A percentile compares a stretch with the other conserved stretches of the same genome.
Conservation (phyloP, 257 asterid species). For the Hygrophila difformis region DNA sequence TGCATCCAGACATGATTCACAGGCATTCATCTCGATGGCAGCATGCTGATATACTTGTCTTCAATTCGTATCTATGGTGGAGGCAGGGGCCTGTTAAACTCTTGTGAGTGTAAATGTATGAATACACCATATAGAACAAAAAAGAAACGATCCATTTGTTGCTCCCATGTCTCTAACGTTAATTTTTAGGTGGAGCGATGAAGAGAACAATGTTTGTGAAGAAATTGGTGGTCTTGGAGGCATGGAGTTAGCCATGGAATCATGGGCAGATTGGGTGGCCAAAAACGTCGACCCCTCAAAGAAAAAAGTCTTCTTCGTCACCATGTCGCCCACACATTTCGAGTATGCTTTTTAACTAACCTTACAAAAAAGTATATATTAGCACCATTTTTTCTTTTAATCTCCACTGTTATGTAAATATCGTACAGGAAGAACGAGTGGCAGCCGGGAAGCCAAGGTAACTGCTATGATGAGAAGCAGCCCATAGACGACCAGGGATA, state of each 20-base stretch:
- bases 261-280: slow-evolving; percentile 87
- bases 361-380: no score
- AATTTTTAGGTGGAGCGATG: slow-evolving; percentile 66
- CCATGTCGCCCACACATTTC: slow-evolving; percentile 95
- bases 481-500: slow-evolving; percentile 51
- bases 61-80: slow-evolving; percentile 95
- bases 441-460: slow-evolving; percentile 70
- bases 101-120: slow-evolving; percentile 40
- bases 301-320: slow-evolving; percentile 70
- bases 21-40: slow-evolving; percentile 83
- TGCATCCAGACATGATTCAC: slow-evolving; percentile 63
- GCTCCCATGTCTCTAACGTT: neutral
- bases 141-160: neutral
- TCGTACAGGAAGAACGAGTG: slow-evolving; percentile 62
- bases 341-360: slow-evolving; percentile 26
- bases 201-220: slow-evolving; percentile 57
- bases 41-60: slow-evolving; percentile 80
- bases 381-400: no score
- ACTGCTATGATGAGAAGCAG: slow-evolving; percentile 62
- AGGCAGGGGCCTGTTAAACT: slow-evolving; percentile 80
- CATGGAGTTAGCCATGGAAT: slow-evolving; percentile 90
- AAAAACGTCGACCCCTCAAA: slow-evolving; percentile 43
- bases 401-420: neutral
- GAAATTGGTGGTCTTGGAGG: slow-evolving; percentile 68
- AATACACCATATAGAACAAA: neutral